Evolutionary conservation across 139 green algal species (phyloP), one percentile per base, ranked within the genome.

Genomic region (Dunaliella primolecta): DNA sequence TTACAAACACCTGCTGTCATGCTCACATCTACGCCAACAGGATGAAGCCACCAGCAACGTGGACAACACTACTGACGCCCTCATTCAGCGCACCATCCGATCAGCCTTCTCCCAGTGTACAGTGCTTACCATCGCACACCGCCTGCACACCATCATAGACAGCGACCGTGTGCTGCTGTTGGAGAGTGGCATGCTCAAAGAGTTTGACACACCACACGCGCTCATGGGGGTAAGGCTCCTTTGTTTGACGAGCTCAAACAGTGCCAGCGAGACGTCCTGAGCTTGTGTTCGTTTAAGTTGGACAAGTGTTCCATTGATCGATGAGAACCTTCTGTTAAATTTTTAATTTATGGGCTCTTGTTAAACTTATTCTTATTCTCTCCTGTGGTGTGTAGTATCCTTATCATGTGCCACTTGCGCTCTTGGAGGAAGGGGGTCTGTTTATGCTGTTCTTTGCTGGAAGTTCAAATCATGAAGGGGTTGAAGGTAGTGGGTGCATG

Each of bases 141-240:
- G 92, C 2, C 91, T 96, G 83, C 89, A 94, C 90, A 96, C 94
- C 25, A 96, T 96, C 86, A 92, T 94, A 29, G 93, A 96, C 84
- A 88, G 76, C 21, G 93, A 96, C 78, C 84, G 87, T 15, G 92
- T 96, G 38, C 86, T 96, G 86, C 84, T 96, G 37, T 87, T 96
- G 57, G 92, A 95, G 32, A 78, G 72, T 1, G 94, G 94, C 0
- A 11, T 84, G 81, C 36, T 96, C 32, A 77, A 64, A 24, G 93
- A 96, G 89, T 95, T 90, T 88, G 93, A 92, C 83, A 81, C 88
- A 7, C 93, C 93, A 2, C 74, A 72, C 1, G 36, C 56, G 38
- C 88, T 95, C 78, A 85, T 94, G 82, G 79, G 75, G 71, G 84
- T 87, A 36, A 46, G 84, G 2, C 30, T 3, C 3, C 3, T 81